These are phyloP conservation scores for Ogataea pilisensis DNA, from an alignment of 805 yeast genomes.

Conservation along the genomic window DNA sequence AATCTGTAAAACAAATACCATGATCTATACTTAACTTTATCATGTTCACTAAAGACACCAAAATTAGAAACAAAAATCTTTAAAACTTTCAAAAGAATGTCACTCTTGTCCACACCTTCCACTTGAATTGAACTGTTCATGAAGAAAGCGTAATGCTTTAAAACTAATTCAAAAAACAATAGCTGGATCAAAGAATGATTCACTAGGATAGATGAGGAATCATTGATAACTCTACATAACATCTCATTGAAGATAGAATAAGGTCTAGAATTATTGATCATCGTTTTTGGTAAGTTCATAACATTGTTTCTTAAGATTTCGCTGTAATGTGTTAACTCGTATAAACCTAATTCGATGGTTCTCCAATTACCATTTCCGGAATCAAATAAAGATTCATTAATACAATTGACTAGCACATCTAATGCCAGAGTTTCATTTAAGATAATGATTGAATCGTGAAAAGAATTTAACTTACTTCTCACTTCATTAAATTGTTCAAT, in stretches of 20 bases:
- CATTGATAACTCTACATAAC: conserved; percentile 42
- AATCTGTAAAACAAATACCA: conserved; percentile 90
- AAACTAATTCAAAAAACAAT: conserved; percentile 77
- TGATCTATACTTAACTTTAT: conserved; percentile 74
- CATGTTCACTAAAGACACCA: conserved; percentile 74
- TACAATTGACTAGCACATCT: conserved; percentile 39
- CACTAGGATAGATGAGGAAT: conserved; percentile 37
- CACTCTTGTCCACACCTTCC: conserved; percentile 39
- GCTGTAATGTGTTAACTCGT: conserved; percentile 71
- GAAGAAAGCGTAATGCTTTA: conserved; percentile 70
- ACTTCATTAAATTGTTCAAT: conserved; percentile 78
- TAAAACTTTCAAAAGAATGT: conserved; percentile 57
- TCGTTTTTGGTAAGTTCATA: conserved; percentile 64
- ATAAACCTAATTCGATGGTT: conserved; percentile 79
- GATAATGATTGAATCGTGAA: conserved; percentile 76
- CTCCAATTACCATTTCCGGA: conserved; percentile 56
- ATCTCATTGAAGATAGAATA: conserved; percentile 57
- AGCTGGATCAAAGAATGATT: conserved; percentile 82
- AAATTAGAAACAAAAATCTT: conserved; percentile 75
- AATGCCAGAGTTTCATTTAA: conserved; percentile 35
- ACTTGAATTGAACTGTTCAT: conserved; percentile 38
- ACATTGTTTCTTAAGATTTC: conserved; percentile 76
- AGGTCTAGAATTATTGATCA: conserved; percentile 63
- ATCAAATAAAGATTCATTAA: conserved; percentile 38
- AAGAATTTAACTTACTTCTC: conserved; percentile 64